Conservation (phyloP, 2,329 filamentous ascomycete genomes). For the Microdochium bolleyi region DNA sequence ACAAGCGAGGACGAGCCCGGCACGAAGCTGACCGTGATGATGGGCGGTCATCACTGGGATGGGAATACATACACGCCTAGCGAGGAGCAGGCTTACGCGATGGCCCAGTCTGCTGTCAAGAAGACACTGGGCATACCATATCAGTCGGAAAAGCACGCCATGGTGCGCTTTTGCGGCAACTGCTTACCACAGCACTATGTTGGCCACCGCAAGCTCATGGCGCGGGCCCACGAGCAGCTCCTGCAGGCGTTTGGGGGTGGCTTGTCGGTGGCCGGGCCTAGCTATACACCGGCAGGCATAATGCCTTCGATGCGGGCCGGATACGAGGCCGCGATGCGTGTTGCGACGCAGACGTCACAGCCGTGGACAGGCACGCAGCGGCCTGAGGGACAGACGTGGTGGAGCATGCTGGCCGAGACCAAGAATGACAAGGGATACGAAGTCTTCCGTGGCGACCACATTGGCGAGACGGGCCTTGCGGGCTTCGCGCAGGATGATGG, state of each 20-base stretch:
- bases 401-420: neutral
- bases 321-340: slow-evolving; percentile 30
- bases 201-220: slow-evolving; percentile 62
- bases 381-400: neutral
- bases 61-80: slow-evolving; percentile 49
- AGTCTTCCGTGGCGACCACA: neutral
- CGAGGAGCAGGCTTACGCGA: slow-evolving; percentile 55
- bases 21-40: slow-evolving; percentile 88
- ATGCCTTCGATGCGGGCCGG: slow-evolving; percentile 43
- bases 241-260: slow-evolving; percentile 48
- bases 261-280: slow-evolving; percentile 55
- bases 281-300: slow-evolving; percentile 44
- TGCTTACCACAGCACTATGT: slow-evolving; percentile 90
- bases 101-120: slow-evolving; percentile 62
- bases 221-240: slow-evolving; percentile 46
- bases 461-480: neutral
- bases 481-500: neutral
- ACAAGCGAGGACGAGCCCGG: slow-evolving; percentile 32
- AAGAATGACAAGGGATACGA: neutral
- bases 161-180: slow-evolving; percentile 51
- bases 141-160: slow-evolving; percentile 50
- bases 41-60: slow-evolving; percentile 91
- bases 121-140: slow-evolving; percentile 65
- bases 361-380: neutral
- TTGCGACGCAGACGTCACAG: slow-evolving; percentile 12